Evolutionary conservation across 495 filamentous ascomycete genomes (phyloP).

Genomic region (Trichoderma parareesei): DNA sequence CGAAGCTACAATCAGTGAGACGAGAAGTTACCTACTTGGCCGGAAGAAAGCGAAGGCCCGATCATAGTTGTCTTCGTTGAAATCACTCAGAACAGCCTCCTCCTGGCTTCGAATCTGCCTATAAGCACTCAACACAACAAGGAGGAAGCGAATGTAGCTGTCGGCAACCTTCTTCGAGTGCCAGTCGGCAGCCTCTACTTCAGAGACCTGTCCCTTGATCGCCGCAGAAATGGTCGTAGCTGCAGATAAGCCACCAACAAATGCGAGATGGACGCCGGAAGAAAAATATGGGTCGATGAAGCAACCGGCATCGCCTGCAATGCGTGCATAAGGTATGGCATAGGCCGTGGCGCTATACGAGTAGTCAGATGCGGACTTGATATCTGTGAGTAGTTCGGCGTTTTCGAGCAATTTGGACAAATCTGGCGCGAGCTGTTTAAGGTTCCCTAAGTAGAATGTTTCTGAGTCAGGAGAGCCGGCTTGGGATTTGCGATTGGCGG

Average conservation of each 20-base stretch:
- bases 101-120: constrained; percentile 39
- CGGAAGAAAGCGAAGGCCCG: constrained; percentile 36
- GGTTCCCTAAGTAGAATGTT: constrained; percentile 33
- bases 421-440: constrained; percentile 23
- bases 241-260: constrained; percentile 37
- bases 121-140: constrained; percentile 36
- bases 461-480: constrained; percentile 17
- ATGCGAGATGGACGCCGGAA: constrained; percentile 42
- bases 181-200: constrained; percentile 35
- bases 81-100: constrained; percentile 24
- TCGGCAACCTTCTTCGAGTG: constrained; percentile 38
- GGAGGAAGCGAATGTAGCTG: constrained; percentile 43
- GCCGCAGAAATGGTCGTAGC: constrained; percentile 28
- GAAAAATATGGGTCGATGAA: constrained; percentile 40
- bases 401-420: constrained; percentile 20
- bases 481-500: constrained; percentile 23
- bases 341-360: constrained; percentile 35
- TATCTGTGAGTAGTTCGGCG: constrained; percentile 21
- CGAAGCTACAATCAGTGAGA: constrained; percentile 4
- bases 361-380: constrained; percentile 34
- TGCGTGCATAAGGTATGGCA: constrained; percentile 26
- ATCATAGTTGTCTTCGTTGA: constrained; percentile 38
- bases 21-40: constrained; percentile 26
- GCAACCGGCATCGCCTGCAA: constrained; percentile 37
- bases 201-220: constrained; percentile 29